Percentiles rank a stretch among this genome's conserved stretches.
phyloP scores from a whole-genome alignment of 2,329 filamentous ascomycete genomes.

The Arthrobotrys musiformis region DNA sequence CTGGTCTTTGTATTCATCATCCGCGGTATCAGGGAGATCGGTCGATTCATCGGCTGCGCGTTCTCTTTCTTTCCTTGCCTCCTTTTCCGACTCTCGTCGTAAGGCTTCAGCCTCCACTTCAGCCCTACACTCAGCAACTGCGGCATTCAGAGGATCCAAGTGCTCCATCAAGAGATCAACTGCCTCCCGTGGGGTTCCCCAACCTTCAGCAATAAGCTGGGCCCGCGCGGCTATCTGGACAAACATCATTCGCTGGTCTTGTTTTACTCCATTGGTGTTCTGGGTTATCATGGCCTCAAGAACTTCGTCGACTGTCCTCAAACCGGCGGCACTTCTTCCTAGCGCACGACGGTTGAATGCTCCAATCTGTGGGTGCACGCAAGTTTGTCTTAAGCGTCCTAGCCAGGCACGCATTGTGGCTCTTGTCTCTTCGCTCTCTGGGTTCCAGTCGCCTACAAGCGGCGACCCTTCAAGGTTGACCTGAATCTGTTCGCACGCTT shows the following conservation, averaged over 20 bases:
- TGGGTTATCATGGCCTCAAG: conserved; percentile 91
- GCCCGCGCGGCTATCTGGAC: conserved; percentile 74
- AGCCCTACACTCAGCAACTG: conserved; percentile 73
- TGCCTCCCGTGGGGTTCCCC: conserved; percentile 68
- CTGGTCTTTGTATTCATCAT: conserved; percentile 30
- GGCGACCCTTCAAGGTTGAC: conserved; percentile 67
- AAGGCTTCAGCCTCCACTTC: conserved; percentile 69
- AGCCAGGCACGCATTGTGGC: conserved; percentile 84
- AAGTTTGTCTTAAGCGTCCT: conserved; percentile 80
- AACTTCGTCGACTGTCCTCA: conserved; percentile 82
- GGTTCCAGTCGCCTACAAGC: conserved; percentile 70
- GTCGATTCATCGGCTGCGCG: neutral
- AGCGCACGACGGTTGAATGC: conserved; percentile 73
- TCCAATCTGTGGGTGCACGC: conserved; percentile 85
- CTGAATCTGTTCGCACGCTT: conserved; percentile 77
- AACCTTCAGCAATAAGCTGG: conserved; percentile 74
- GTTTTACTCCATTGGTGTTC: conserved; percentile 74
- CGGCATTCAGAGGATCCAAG: conserved; percentile 62
- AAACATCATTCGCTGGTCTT: conserved; percentile 76
- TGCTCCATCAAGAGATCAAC: conserved; percentile 74
- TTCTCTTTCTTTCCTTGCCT: conserved; percentile 56
- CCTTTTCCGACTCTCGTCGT: conserved; percentile 60
- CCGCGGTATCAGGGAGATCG: conserved; percentile 10
- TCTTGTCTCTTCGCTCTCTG: conserved; percentile 68
- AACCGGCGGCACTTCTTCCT: conserved; percentile 71